A percentile compares a stretch with the other conserved stretches of the same genome.
Conservation (phyloP, 2,329 filamentous ascomycete species). For the Ophiostoma tasmaniense region DNA sequence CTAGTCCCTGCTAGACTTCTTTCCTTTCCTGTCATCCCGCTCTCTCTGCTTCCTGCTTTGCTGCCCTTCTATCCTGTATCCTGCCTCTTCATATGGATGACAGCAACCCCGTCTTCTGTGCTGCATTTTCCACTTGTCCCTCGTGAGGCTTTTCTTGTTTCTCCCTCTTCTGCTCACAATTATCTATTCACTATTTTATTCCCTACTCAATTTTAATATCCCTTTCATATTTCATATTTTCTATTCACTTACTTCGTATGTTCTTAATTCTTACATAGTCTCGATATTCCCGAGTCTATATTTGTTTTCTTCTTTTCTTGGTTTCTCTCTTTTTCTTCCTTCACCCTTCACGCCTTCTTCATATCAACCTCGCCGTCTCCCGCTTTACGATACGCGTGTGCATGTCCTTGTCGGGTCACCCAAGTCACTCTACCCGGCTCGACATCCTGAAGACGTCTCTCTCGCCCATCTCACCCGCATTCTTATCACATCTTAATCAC, state of each 20-base stretch:
- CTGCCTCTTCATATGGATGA: background rate
- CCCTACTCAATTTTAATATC: background rate
- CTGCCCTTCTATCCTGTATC: background rate
- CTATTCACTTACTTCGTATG: background rate
- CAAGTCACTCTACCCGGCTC: background rate
- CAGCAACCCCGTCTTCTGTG: background rate
- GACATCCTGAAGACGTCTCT: background rate
- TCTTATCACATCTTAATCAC: background rate
- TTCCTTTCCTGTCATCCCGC: background rate
- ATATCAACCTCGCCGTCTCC: background rate
- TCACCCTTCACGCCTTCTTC: background rate
- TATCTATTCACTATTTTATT: background rate
- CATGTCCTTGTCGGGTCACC: background rate
- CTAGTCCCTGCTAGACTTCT: background rate
- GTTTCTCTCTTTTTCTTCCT: background rate
- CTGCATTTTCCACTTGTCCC: constrained; percentile 1
- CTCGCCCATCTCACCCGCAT: background rate
- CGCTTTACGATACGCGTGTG: background rate
- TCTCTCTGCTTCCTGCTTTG: background rate
- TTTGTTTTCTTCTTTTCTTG: background rate
- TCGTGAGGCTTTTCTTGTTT: background rate
- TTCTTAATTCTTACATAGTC: constrained; percentile 2
- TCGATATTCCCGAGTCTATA: background rate
- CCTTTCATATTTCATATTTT: background rate
- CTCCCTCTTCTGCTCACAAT: background rate